phyloP scores from a whole-genome alignment of 2,329 filamentous ascomycete species.

The Fusarium tricinctum region DNA sequence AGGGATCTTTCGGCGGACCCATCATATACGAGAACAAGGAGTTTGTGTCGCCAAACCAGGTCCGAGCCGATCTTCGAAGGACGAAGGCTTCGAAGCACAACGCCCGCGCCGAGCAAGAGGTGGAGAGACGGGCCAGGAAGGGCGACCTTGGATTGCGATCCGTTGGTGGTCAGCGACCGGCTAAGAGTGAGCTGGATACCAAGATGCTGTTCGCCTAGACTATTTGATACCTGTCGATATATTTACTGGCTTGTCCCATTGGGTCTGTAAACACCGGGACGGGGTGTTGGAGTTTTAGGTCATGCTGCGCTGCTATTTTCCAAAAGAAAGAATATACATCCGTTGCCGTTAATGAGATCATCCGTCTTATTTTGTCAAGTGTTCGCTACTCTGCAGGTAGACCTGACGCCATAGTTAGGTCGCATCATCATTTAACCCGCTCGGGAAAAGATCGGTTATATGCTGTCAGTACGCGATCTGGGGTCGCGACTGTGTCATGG shows the following conservation, averaged over 20 bases:
- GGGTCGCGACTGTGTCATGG: constrained; percentile 19
- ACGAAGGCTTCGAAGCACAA: constrained; percentile 84
- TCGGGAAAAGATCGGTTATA: constrained; percentile 47
- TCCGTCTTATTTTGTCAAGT: constrained; percentile 19
- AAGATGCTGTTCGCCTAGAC: constrained; percentile 78
- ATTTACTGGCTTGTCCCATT: constrained; percentile 46
- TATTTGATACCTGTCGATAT: constrained; percentile 47
- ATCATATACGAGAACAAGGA: constrained; percentile 99
- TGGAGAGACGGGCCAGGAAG: constrained; percentile 81
- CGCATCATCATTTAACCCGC: constrained; percentile 46
- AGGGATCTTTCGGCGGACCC: constrained; percentile 94
- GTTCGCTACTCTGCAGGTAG: not conserved
- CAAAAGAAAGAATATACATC: constrained; percentile 36
- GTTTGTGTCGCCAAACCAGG: constrained; percentile 96
- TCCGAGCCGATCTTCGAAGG: constrained; percentile 83
- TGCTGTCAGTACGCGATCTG: constrained; percentile 37
- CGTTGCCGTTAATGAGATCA: constrained; percentile 8
- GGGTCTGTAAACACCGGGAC: constrained; percentile 43
- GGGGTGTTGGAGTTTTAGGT: constrained; percentile 49
- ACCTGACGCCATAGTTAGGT: constrained; percentile 32
- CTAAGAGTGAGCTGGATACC: constrained; percentile 80
- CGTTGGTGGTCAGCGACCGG: constrained; percentile 72
- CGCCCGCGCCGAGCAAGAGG: constrained; percentile 78
- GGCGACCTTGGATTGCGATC: constrained; percentile 81
- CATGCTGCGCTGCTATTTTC: constrained; percentile 45